Evolutionary conservation across 306 rosid species (phyloP).

Genomic region (Cucurbita moschata): DNA sequence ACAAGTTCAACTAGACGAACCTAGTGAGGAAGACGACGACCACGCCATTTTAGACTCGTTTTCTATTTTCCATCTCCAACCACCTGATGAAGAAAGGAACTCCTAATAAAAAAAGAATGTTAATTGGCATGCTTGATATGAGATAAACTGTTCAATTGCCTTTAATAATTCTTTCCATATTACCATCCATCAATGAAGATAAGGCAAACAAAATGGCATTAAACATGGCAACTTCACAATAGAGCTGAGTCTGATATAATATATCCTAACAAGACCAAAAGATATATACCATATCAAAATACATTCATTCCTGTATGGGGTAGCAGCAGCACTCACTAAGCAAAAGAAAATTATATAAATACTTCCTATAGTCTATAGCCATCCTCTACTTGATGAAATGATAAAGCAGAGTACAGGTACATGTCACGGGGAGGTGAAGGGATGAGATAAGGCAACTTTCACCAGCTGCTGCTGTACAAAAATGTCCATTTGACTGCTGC

Average conservation of each 20-base stretch:
- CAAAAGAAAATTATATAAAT: neutral
- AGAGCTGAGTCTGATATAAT: neutral
- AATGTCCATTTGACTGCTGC: slow-evolving; percentile 3
- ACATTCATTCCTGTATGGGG: neutral
- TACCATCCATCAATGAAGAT: neutral
- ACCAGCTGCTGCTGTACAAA: slow-evolving; percentile 41
- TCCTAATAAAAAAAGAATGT: neutral
- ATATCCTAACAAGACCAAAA: neutral
- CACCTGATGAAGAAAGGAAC: neutral
- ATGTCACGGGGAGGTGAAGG: slow-evolving; percentile 71
- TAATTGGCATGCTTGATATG: neutral
- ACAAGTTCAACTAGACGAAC: neutral
- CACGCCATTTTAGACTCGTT: neutral
- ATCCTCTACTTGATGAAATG: slow-evolving; percentile 3
- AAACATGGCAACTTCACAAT: neutral
- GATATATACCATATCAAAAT: neutral
- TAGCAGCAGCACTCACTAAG: neutral
- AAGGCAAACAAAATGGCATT: neutral
- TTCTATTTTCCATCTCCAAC: slow-evolving; percentile 13
- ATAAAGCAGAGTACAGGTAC: slow-evolving; percentile 51
- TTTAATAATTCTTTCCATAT: neutral
- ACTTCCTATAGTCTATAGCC: neutral
- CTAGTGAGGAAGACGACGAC: neutral
- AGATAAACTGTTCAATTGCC: neutral
- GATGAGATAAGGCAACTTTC: slow-evolving; percentile 32